A percentile compares a stretch with the other conserved stretches of the same genome.
phyloP scores from a whole-genome alignment of 495 filamentous ascomycete species.

The Tuber indicum region DNA sequence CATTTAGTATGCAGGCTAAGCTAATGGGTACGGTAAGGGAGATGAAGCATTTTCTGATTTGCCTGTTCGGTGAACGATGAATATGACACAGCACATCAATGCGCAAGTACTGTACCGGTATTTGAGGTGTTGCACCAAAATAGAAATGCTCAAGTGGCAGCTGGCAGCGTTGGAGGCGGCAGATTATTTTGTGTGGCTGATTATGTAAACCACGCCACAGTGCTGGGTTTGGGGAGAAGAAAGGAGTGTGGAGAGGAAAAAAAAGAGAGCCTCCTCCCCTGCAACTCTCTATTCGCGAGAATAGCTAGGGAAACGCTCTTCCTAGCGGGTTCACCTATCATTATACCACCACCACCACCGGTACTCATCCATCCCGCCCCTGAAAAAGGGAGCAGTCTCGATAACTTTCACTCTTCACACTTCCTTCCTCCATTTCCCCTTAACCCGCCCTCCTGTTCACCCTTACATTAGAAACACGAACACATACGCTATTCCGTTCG shows the following conservation, averaged over 20 bases:
- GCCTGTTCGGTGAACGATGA: not conserved
- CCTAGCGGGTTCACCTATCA: not conserved
- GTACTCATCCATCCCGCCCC: not conserved
- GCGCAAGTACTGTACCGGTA: too few relatives aligned
- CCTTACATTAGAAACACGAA: not conserved
- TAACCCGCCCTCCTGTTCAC: not conserved
- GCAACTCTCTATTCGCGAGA: not conserved
- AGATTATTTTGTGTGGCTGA: not conserved
- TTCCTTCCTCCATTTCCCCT: not conserved
- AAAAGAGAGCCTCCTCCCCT: not conserved
- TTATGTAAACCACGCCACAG: not conserved
- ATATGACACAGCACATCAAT: not conserved
- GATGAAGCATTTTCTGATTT: not conserved
- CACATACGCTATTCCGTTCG: not conserved
- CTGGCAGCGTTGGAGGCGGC: not conserved
- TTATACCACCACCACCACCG: not conserved
- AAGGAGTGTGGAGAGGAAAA: not conserved
- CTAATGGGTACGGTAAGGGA: not conserved
- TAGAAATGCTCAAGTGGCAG: not conserved
- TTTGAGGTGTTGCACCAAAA: not conserved
- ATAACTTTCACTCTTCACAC: not conserved
- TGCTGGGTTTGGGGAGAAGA: not conserved
- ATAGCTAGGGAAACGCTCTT: not conserved
- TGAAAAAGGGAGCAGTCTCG: not conserved
- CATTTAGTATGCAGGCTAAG: not conserved